Evolutionary conservation across 306 rosid genomes (phyloP).

Genomic region (Quercus mongolica): DNA sequence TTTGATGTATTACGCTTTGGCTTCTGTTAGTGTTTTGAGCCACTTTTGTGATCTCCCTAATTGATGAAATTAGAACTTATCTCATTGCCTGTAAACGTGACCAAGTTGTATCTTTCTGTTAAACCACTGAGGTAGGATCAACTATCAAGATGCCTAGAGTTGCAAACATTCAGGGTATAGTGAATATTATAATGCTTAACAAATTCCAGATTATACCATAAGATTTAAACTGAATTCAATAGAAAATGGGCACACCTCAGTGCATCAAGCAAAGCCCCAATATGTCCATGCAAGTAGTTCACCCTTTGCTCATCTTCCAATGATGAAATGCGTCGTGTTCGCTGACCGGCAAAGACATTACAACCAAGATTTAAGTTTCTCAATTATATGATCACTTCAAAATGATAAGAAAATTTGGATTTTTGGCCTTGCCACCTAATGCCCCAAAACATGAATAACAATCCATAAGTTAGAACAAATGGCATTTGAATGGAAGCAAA

Average conservation of each 20-base stretch:
- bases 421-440: not conserved
- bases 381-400: not conserved
- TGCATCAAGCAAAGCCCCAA: slow-evolving; percentile 32
- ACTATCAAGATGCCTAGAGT: not conserved
- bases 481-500: not conserved
- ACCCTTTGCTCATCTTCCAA: slow-evolving; percentile 57
- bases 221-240: not conserved
- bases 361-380: not conserved
- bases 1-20: too few relatives aligned
- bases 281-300: slow-evolving; percentile 37
- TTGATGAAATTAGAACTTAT: not conserved
- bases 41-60: too few relatives aligned
- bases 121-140: not conserved
- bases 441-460: not conserved
- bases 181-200: not conserved
- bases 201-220: not conserved
- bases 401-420: not conserved
- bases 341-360: slow-evolving; percentile 34
- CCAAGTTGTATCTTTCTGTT: too few relatives aligned
- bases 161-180: not conserved
- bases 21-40: too few relatives aligned
- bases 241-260: slow-evolving; percentile 38
- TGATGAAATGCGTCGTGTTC: slow-evolving; percentile 42
- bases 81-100: too few relatives aligned
- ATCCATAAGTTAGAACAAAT: not conserved